Conservation (phyloP, 2,329 filamentous ascomycete genomes). For the Pseudogymnoascus sp. region DNA sequence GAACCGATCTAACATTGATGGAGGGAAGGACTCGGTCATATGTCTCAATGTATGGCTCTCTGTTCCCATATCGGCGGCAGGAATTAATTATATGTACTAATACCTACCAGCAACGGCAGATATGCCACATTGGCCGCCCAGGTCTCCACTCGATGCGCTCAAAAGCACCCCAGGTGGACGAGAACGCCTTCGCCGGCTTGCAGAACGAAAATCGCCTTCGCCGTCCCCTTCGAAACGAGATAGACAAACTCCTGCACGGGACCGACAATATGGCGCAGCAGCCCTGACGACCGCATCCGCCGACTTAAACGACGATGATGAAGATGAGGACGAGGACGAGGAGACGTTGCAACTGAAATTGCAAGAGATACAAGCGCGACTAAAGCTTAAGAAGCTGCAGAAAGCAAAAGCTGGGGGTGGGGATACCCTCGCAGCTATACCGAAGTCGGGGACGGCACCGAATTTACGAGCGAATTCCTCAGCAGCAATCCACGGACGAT, state of each 20-base stretch:
- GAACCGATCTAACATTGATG: constrained; percentile 1
- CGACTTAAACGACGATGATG: constrained; percentile 34
- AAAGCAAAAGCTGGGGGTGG: constrained; percentile 45
- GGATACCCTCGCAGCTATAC: neutral
- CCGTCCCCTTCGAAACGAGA: constrained; percentile 54
- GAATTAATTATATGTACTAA: constrained; percentile 3
- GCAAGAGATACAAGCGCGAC: constrained; percentile 77
- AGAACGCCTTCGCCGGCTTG: constrained; percentile 62
- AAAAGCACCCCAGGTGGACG: constrained; percentile 70
- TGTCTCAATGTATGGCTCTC: constrained; percentile 23
- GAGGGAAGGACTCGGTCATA: constrained; percentile 10
- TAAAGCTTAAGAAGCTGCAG: constrained; percentile 83
- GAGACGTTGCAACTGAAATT: constrained; percentile 82
- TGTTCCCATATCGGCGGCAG: neutral
- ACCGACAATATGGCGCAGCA: constrained; percentile 1
- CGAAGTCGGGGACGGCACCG: constrained; percentile 13
- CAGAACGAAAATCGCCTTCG: constrained; percentile 60
- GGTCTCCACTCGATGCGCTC: constrained; percentile 58
- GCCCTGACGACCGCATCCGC: constrained; percentile 12
- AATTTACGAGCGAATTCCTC: constrained; percentile 20
- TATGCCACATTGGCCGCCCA: constrained; percentile 57
- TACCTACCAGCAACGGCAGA: constrained; percentile 23
- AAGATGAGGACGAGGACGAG: constrained; percentile 74
- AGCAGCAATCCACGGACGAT: constrained; percentile 21
- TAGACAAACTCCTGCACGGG: neutral